Evolutionary conservation across 331 rosid genomes (phyloP).

Genomic region (Rhamnella rubrinervis): DNA sequence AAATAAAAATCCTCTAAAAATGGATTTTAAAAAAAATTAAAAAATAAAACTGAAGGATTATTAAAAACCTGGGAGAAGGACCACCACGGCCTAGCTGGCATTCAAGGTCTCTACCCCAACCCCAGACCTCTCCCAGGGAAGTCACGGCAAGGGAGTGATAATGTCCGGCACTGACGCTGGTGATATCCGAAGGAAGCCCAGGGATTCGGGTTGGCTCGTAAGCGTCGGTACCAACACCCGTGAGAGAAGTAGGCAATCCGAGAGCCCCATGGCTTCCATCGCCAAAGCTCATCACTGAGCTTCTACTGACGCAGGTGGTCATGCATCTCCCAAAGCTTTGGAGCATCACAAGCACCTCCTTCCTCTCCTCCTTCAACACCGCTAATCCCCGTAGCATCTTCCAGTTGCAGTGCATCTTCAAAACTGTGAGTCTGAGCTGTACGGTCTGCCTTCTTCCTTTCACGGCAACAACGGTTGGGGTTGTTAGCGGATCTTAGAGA

Average conservation of each 20-base stretch:
- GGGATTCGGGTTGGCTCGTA: conserved; percentile 69
- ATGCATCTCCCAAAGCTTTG: conserved; percentile 36
- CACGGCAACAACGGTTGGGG: too few species aligned
- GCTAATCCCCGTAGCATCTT: conserved; percentile 9
- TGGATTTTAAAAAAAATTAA: too few species aligned
- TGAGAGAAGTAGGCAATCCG: conserved; percentile 57
- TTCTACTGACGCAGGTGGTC: conserved; percentile 28
- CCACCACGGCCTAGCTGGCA: conserved; percentile 81
- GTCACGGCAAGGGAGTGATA: conserved; percentile 83
- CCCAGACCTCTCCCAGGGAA: conserved; percentile 67
- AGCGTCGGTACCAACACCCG: conserved; percentile 57
- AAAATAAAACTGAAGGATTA: not conserved
- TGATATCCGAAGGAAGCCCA: conserved; percentile 55
- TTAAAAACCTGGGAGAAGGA: conserved; percentile 41
- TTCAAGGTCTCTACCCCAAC: conserved; percentile 88
- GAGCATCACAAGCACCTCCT: not conserved
- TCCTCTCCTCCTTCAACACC: conserved; percentile 4
- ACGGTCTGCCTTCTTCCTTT: too few species aligned
- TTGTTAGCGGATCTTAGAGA: too few species aligned
- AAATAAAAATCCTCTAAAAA: not conserved
- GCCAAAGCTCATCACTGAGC: conserved; percentile 80
- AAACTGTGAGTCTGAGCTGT: too few species aligned
- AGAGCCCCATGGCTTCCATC: conserved; percentile 88
- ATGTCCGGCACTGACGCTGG: conserved; percentile 65
- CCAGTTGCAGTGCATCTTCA: not conserved